Conservation (phyloP, 176 grass and related monocot genomes). For the Carex myosuroides region DNA sequence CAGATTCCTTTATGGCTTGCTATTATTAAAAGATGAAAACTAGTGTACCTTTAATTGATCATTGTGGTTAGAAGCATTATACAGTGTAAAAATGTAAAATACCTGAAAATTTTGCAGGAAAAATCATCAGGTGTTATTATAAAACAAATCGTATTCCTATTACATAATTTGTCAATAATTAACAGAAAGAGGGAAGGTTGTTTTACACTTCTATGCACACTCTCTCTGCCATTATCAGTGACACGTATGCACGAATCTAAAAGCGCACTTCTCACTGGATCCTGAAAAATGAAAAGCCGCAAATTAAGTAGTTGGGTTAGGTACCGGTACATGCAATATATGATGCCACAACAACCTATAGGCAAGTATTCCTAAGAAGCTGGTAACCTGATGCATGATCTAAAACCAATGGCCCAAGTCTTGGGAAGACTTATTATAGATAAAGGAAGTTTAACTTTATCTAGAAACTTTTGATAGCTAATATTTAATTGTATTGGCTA, state of each 20-base stretch:
- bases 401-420: neutral
- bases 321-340: neutral
- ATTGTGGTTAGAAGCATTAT: slow-evolving; percentile 73
- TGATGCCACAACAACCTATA: neutral
- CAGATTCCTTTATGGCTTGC: neutral
- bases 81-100: slow-evolving; percentile 93
- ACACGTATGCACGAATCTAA: slow-evolving; percentile 77
- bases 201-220: slow-evolving; percentile 80
- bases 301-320: slow-evolving; percentile 12
- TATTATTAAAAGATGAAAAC: neutral
- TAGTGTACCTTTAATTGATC: slow-evolving; percentile 74
- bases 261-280: slow-evolving; percentile 80
- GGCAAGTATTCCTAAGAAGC: neutral
- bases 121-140: neutral
- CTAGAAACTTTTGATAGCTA: slow-evolving; percentile 4
- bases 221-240: slow-evolving; percentile 86
- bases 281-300: slow-evolving; percentile 33
- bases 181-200: neutral
- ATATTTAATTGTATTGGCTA: neutral
- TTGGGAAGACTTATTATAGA: neutral
- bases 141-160: neutral
- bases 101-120: slow-evolving; percentile 33
- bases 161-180: neutral
- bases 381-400: neutral
- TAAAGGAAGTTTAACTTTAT: neutral